Conservation (phyloP, 2,329 filamentous ascomycete species). For the Talaromyces islandicus region DNA sequence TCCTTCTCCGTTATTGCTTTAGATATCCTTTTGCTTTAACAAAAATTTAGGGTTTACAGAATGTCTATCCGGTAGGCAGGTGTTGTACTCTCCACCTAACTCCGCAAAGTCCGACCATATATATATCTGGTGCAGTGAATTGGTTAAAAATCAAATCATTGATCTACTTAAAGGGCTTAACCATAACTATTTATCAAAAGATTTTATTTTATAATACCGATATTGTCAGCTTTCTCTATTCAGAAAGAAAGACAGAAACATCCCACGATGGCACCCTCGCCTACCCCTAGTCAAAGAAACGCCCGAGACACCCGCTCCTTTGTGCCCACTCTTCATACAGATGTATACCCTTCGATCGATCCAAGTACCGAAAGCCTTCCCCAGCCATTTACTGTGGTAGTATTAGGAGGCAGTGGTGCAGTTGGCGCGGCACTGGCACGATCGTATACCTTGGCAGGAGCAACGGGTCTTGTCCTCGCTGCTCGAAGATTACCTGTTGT, state of each 20-base stretch:
- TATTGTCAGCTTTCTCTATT: too few relatives aligned
- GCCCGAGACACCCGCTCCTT: constrained; percentile 12
- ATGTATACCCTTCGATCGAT: constrained; percentile 15
- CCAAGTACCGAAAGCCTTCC: constrained; percentile 17
- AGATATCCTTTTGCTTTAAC: too few relatives aligned
- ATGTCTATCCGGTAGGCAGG: too few relatives aligned
- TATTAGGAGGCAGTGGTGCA: constrained; percentile 31
- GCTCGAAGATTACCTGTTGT: constrained; percentile 24
- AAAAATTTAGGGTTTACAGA: too few relatives aligned
- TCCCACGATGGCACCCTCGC: not conserved
- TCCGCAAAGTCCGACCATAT: not conserved
- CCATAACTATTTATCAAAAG: too few relatives aligned
- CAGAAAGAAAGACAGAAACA: too few relatives aligned
- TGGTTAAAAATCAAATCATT: too few relatives aligned
- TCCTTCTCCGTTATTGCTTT: too few relatives aligned
- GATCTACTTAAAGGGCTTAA: too few relatives aligned
- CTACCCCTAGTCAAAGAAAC: constrained; percentile 12
- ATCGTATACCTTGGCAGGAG: constrained; percentile 28
- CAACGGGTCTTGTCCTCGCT: constrained; percentile 27
- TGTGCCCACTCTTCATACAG: constrained; percentile 13
- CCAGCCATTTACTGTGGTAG: constrained; percentile 23
- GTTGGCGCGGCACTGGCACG: constrained; percentile 30
- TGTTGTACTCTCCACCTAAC: not conserved
- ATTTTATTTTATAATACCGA: too few relatives aligned
- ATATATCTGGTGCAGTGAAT: too few relatives aligned